These are phyloP conservation scores for Aspergillus thermomutatus DNA, from an alignment of 2,329 filamentous ascomycete genomes.

Conservation along the genomic window DNA sequence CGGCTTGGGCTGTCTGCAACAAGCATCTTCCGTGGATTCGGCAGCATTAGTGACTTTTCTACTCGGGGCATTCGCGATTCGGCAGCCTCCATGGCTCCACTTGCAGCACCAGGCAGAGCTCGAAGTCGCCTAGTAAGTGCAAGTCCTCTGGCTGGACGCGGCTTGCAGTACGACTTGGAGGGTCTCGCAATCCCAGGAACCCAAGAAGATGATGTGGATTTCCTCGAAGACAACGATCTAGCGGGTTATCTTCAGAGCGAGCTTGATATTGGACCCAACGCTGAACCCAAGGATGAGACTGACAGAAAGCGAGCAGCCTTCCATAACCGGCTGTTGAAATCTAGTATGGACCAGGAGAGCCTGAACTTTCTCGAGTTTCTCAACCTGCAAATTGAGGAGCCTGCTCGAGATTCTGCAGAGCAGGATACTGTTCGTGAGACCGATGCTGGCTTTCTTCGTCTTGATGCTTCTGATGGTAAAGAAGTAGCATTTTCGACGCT, in stretches of 20 bases:
- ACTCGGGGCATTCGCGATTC: conserved; percentile 20
- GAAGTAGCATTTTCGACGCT: conserved; percentile 65
- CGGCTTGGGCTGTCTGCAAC: conserved; percentile 39
- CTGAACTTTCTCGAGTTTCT: conserved; percentile 63
- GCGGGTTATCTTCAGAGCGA: conserved; percentile 33
- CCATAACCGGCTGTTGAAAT: conserved; percentile 45
- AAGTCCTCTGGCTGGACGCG: conserved; percentile 59
- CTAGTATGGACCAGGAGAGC: conserved; percentile 56
- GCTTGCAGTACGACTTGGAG: conserved; percentile 31
- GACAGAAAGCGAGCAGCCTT: conserved; percentile 33
- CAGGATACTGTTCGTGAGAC: conserved; percentile 11
- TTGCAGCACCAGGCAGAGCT: conserved; percentile 35
- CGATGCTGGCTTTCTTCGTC: background rate
- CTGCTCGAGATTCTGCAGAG: conserved; percentile 5
- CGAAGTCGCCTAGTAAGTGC: conserved; percentile 55
- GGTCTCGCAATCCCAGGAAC: conserved; percentile 19
- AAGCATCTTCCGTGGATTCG: conserved; percentile 28
- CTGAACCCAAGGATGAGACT: conserved; percentile 17
- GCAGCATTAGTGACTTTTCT: conserved; percentile 36
- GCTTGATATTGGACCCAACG: conserved; percentile 21
- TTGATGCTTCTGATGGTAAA: background rate
- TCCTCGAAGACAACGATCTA: conserved; percentile 27
- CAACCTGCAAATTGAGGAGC: conserved; percentile 42
- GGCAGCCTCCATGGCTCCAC: conserved; percentile 16
- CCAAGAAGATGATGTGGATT: conserved; percentile 20